Percentiles rank a stretch among this genome's conserved stretches.
Conservation (phyloP, 441 rosid species). For the Brassica balearica region DNA sequence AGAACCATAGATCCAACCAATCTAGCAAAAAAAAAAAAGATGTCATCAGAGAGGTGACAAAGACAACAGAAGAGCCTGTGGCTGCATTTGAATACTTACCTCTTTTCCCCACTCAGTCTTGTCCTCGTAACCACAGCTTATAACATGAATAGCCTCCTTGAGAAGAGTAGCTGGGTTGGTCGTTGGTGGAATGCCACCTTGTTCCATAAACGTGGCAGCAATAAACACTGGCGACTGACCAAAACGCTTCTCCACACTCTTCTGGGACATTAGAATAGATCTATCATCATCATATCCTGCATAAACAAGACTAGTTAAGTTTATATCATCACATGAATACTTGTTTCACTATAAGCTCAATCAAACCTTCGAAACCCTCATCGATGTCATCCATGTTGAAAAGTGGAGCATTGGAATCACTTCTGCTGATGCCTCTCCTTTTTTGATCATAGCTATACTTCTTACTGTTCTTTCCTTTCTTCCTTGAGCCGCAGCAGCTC, state of each 20-base stretch:
- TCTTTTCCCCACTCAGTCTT: constrained; percentile 99
- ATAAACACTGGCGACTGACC: constrained; percentile 98
- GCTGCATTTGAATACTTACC: constrained; percentile 51
- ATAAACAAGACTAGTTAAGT: constrained; percentile 35
- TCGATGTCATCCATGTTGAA: constrained; percentile 99
- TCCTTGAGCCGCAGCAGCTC: constrained; percentile 96
- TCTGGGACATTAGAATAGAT: constrained; percentile 95
- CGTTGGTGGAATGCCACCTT: constrained; percentile 92
- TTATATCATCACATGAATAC: constrained; percentile 10
- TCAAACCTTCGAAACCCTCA: constrained; percentile 96
- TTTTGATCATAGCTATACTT: constrained; percentile 80
- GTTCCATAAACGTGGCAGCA: constrained; percentile 97
- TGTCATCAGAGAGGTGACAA: constrained; percentile 24
- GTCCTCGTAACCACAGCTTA: constrained; percentile 98
- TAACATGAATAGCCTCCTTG: constrained; percentile 97
- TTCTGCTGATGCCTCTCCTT: constrained; percentile 77
- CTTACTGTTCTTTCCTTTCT: constrained; percentile 73
- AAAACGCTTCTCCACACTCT: constrained; percentile 94
- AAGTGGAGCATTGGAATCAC: constrained; percentile 94
- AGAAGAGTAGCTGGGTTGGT: constrained; percentile 94
- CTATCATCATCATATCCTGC: constrained; percentile 97
- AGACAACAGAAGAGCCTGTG: not conserved
- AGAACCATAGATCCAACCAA: constrained; percentile 99
- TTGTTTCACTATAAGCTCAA: constrained; percentile 21
- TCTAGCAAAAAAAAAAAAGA: constrained; percentile 51